Conservation (phyloP, 2,329 filamentous ascomycete species). For the Sarocladium kiliense region DNA sequence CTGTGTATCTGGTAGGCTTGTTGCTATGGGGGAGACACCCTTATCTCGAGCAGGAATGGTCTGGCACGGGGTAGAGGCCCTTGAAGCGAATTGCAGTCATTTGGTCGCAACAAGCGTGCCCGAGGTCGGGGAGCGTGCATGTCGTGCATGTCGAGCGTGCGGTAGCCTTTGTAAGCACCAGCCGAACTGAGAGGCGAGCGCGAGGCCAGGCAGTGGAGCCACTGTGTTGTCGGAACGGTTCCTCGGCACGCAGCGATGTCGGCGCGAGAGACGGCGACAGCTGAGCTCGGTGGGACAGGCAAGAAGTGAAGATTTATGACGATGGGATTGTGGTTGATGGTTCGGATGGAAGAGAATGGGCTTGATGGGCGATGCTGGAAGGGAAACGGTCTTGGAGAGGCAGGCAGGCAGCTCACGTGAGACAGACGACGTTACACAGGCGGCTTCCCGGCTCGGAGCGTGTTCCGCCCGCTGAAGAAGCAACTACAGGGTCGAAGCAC, state of each 20-base stretch:
- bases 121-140: neutral
- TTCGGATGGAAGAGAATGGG: neutral
- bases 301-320: no score
- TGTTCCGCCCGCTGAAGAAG: neutral
- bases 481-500: neutral
- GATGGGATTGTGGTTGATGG: no score
- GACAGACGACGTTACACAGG: neutral
- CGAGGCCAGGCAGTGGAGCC: neutral
- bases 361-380: neutral
- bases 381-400: no score
- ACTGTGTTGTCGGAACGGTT: neutral
- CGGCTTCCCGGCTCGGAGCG: neutral
- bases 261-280: neutral
- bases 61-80: neutral
- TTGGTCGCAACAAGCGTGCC: neutral
- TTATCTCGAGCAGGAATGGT: neutral
- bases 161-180: neutral
- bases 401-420: neutral
- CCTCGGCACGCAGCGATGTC: constrained; percentile 6
- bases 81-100: no score
- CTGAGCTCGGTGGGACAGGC: neutral
- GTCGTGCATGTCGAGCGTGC: neutral
- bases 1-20: neutral
- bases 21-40: no score
- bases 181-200: neutral